phyloP scores from a whole-genome alignment of 2,329 filamentous ascomycete species.

The Fusarium austroafricanum region DNA sequence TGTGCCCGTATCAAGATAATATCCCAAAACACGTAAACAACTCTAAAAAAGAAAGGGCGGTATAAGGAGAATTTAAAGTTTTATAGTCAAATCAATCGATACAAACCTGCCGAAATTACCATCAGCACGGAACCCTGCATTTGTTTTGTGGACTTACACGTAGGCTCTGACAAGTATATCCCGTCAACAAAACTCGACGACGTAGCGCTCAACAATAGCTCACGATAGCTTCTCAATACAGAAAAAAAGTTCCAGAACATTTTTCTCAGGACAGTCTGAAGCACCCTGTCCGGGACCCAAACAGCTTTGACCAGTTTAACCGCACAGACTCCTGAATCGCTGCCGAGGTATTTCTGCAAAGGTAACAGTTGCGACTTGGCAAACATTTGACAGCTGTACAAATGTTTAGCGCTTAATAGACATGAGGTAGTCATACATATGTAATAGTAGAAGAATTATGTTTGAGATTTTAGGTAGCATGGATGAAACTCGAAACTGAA shows the following conservation, averaged over 20 bases:
- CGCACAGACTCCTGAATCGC: slow-evolving; percentile 34
- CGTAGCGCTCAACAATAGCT: background rate
- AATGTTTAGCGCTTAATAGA: slow-evolving; percentile 12
- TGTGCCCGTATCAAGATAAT: background rate
- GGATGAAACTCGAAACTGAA: slow-evolving; percentile 21
- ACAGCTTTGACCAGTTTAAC: slow-evolving; percentile 12
- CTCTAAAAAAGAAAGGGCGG: background rate
- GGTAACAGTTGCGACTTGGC: slow-evolving; percentile 26
- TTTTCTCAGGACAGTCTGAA: slow-evolving; percentile 21
- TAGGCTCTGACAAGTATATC: background rate
- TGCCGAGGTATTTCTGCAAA: slow-evolving; percentile 16
- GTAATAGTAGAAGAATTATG: background rate
- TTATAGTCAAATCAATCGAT: slow-evolving; percentile 8
- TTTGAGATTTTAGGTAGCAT: slow-evolving; percentile 6
- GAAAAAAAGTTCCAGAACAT: slow-evolving; percentile 28
- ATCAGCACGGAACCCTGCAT: slow-evolving; percentile 12
- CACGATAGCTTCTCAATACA: slow-evolving; percentile 13
- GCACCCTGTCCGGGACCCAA: slow-evolving; percentile 9
- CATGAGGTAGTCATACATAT: background rate
- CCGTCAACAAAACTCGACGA: background rate
- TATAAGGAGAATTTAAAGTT: background rate
- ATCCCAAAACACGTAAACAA: background rate
- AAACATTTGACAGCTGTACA: slow-evolving; percentile 22
- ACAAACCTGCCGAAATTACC: slow-evolving; percentile 23
- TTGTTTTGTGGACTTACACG: background rate